A percentile compares a stretch with the other conserved stretches of the same genome.
phyloP scores from a whole-genome alignment of 805 yeast species.

The Hanseniaspora occidentalis region DNA sequence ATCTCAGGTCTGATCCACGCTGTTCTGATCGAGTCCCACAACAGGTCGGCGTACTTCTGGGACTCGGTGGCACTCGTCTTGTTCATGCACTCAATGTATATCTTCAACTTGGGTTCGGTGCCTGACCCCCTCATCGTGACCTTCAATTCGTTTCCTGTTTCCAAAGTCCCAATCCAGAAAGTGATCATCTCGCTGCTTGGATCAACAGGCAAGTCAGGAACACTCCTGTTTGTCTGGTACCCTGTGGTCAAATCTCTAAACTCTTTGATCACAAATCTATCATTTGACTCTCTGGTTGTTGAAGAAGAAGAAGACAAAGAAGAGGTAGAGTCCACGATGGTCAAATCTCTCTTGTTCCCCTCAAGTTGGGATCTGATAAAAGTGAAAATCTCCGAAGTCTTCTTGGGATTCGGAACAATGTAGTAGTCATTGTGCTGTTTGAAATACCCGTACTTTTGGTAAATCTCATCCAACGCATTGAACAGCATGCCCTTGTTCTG shows the following conservation, averaged over 20 bases:
- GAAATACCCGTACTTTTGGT: constrained; percentile 59
- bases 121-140: constrained; percentile 91
- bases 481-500: constrained; percentile 32
- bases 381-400: constrained; percentile 44
- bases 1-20: constrained; percentile 63
- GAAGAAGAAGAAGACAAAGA: too few relatives aligned
- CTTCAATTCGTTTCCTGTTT: constrained; percentile 15
- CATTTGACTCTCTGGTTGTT: too few relatives aligned
- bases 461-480: constrained; percentile 44
- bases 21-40: constrained; percentile 48
- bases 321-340: too few relatives aligned
- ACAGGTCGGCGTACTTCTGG: constrained; percentile 36
- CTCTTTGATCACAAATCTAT: constrained; percentile 33
- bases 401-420: constrained; percentile 39
- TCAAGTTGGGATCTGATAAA: constrained; percentile 30
- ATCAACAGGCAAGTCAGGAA: constrained; percentile 62
- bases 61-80: constrained; percentile 39
- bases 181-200: constrained; percentile 80
- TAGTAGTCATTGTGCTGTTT: constrained; percentile 85
- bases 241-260: constrained; percentile 86
- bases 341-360: constrained; percentile 13
- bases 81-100: constrained; percentile 53
- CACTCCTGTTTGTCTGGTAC: constrained; percentile 40
- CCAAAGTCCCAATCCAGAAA: constrained; percentile 28
- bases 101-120: constrained; percentile 89